Conservation (phyloP, 2,329 filamentous ascomycete species). For the Cytospora piceicola region DNA sequence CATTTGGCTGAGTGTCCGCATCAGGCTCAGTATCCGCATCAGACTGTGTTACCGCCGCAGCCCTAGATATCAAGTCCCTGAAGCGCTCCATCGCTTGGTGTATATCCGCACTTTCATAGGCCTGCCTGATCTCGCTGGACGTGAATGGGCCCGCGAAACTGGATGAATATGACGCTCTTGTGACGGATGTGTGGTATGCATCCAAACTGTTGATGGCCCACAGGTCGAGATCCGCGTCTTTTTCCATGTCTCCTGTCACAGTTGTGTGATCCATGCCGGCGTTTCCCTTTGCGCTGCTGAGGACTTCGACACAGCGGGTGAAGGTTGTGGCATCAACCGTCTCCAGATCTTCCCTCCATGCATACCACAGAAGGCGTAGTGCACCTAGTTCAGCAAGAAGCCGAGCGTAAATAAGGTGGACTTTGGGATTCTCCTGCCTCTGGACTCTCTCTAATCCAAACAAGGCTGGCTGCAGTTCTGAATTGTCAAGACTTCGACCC, state of each 20-base stretch:
- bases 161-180: not conserved
- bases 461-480: conserved; percentile 17
- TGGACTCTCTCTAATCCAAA: conserved; percentile 18
- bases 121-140: not conserved
- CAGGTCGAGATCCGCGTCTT: conserved; percentile 24
- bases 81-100: not conserved
- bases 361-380: conserved; percentile 28
- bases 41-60: not conserved
- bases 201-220: conserved; percentile 22
- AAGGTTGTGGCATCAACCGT: conserved; percentile 11
- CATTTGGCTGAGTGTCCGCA: too few relatives aligned
- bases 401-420: conserved; percentile 17
- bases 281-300: conserved; percentile 7
- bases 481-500: conserved; percentile 18
- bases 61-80: not conserved
- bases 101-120: not conserved
- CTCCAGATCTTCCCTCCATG: conserved; percentile 4
- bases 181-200: conserved; percentile 9
- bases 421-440: not conserved
- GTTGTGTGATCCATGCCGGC: conserved; percentile 12
- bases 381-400: conserved; percentile 34
- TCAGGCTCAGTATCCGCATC: not conserved
- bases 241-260: conserved; percentile 11
- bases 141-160: not conserved
- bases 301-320: conserved; percentile 23